These are phyloP conservation scores for Nakazawaea holstii DNA, from an alignment of 805 yeast species.

Conservation along the genomic window DNA sequence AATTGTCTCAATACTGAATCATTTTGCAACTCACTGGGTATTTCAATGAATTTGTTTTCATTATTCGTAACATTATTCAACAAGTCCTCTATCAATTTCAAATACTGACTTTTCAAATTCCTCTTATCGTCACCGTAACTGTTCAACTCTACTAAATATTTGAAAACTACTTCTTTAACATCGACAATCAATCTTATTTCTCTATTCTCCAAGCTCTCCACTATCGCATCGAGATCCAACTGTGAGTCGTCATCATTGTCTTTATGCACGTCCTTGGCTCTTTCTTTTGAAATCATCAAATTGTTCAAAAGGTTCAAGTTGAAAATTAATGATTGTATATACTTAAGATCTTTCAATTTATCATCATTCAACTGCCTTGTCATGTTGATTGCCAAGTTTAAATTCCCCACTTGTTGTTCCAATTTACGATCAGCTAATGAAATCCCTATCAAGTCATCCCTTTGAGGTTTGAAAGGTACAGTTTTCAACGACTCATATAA, in stretches of 20 bases:
- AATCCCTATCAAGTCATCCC: conserved; percentile 22
- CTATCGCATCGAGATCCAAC: background rate
- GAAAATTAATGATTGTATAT: conserved; percentile 8
- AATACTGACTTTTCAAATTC: conserved; percentile 13
- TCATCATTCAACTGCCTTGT: conserved; percentile 1
- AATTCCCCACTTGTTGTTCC: conserved; percentile 10
- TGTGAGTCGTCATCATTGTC: background rate
- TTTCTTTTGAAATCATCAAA: conserved; percentile 8
- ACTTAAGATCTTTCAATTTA: background rate
- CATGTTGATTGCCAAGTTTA: conserved; percentile 6
- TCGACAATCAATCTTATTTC: conserved; percentile 19
- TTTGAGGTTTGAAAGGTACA: conserved; percentile 23
- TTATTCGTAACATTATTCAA: conserved; percentile 22
- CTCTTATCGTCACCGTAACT: conserved; percentile 18
- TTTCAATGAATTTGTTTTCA: conserved; percentile 7
- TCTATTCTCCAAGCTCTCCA: conserved; percentile 14
- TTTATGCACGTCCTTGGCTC: conserved; percentile 4
- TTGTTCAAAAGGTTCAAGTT: conserved; percentile 9
- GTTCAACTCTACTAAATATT: conserved; percentile 22
- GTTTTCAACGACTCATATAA: conserved; percentile 19
- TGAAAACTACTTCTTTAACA: conserved; percentile 20
- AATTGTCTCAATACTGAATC: conserved; percentile 28
- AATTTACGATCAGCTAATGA: conserved; percentile 19
- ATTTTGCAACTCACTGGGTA: conserved; percentile 21
- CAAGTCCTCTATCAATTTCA: conserved; percentile 22